Evolutionary conservation across 306 rosid species (phyloP).

Genomic region (Vicia faba): DNA sequence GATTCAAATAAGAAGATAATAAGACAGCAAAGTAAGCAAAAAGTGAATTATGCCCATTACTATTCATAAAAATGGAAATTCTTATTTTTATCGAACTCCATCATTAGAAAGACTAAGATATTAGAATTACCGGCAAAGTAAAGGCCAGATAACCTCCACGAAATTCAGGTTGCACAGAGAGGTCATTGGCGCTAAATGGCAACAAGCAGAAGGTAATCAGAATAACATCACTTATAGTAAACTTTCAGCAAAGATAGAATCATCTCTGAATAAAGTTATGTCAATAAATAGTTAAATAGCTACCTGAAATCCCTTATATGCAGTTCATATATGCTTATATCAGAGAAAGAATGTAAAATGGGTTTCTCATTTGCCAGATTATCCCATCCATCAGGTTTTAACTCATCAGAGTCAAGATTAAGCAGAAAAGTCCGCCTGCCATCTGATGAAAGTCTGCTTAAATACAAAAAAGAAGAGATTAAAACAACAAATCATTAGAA

Average conservation of each 20-base stretch:
- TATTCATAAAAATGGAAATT: slow-evolving; percentile 11
- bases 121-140: slow-evolving; percentile 63
- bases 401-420: slow-evolving; percentile 54
- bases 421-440: slow-evolving; percentile 68
- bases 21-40: slow-evolving; percentile 24
- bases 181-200: slow-evolving; percentile 68
- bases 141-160: slow-evolving; percentile 94
- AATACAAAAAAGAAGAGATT: slow-evolving; percentile 34
- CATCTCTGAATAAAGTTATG: background rate
- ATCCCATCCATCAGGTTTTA: slow-evolving; percentile 88
- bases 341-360: slow-evolving; percentile 61
- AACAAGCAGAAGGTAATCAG: slow-evolving; percentile 35
- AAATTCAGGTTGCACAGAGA: slow-evolving; percentile 62
- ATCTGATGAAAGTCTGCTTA: slow-evolving; percentile 82
- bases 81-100: slow-evolving; percentile 15
- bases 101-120: slow-evolving; percentile 25
- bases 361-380: slow-evolving; percentile 71
- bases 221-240: background rate
- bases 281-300: slow-evolving; percentile 31
- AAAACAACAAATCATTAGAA: slow-evolving; percentile 26
- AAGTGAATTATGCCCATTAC: slow-evolving; percentile 5
- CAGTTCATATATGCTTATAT: slow-evolving; percentile 88
- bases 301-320: slow-evolving; percentile 95
- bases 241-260: background rate
- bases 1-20: slow-evolving; percentile 26